A percentile compares a stretch with the other conserved stretches of the same genome.
Conservation (phyloP, 345 rosid species). For the Kandelia obovata region DNA sequence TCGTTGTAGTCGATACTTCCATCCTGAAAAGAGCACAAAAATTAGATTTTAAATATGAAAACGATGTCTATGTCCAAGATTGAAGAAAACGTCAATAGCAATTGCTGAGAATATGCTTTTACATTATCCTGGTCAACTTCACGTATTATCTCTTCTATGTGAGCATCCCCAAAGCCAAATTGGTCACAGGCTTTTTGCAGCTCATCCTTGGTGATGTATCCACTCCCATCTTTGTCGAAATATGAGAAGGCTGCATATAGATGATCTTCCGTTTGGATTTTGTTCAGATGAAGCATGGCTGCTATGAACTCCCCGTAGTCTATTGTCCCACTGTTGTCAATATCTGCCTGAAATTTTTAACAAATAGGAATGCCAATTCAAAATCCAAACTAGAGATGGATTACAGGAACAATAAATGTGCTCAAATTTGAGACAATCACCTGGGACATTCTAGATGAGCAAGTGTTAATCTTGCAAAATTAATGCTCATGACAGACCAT, state of each 20-base stretch:
- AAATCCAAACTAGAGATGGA: neutral
- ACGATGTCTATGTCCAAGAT: neutral
- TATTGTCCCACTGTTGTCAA: slow-evolving; percentile 87
- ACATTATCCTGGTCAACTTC: slow-evolving; percentile 90
- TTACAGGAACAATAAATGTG: neutral
- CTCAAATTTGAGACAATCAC: neutral
- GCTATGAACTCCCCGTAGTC: slow-evolving; percentile 89
- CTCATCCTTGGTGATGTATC: slow-evolving; percentile 84
- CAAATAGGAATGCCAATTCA: neutral
- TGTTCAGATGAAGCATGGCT: slow-evolving; percentile 90
- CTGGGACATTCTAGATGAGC: neutral
- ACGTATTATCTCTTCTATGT: slow-evolving; percentile 59
- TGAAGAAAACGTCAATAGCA: neutral
- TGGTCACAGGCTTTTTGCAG: slow-evolving; percentile 77
- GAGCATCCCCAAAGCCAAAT: slow-evolving; percentile 60
- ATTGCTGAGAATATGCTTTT: neutral
- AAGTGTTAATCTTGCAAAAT: neutral
- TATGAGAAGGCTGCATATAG: slow-evolving; percentile 77
- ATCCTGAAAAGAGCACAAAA: slow-evolving; percentile 5
- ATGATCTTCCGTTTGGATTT: slow-evolving; percentile 80
- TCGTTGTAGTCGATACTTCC: slow-evolving; percentile 16
- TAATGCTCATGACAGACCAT: neutral
- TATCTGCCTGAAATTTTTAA: slow-evolving; percentile 62
- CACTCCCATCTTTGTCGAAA: slow-evolving; percentile 91
- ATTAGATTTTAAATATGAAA: neutral